Evolutionary conservation across 371 early-diverging fungal species (phyloP).

Genomic region (Saksenaea oblongispora): DNA sequence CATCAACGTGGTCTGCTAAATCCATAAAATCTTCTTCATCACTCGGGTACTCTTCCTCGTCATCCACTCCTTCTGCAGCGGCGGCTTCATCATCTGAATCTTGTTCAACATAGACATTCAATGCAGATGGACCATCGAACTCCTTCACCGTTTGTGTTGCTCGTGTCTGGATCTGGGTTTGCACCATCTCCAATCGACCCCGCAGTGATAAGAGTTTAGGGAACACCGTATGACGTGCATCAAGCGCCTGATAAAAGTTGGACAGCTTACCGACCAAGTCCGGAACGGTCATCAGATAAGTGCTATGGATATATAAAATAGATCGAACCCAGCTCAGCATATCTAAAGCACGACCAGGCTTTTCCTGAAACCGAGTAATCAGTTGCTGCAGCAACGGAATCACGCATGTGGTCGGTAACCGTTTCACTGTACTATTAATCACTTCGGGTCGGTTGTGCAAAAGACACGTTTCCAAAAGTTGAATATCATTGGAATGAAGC

Average conservation of each 20-base stretch:
- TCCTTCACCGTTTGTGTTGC: conserved; percentile 45
- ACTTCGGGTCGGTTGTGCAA: conserved; percentile 60
- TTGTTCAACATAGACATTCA: conserved; percentile 57
- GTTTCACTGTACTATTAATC: conserved; percentile 67
- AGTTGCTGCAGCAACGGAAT: conserved; percentile 72
- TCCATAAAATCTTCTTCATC: conserved; percentile 38
- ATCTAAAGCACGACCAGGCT: conserved; percentile 64
- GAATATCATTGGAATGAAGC: conserved; percentile 69
- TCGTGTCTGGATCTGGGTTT: conserved; percentile 68
- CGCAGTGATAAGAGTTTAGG: conserved; percentile 65
- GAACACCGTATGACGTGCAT: conserved; percentile 62
- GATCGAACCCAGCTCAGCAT: conserved; percentile 79
- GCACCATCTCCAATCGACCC: conserved; percentile 81
- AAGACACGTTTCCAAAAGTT: conserved; percentile 70
- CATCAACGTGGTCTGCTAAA: conserved; percentile 17
- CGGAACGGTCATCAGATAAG: conserved; percentile 73
- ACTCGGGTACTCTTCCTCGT: conserved; percentile 28
- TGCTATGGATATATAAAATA: conserved; percentile 67
- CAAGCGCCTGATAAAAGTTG: conserved; percentile 72
- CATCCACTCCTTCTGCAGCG: conserved; percentile 2
- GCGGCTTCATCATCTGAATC: conserved; percentile 59
- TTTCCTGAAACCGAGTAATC: conserved; percentile 64
- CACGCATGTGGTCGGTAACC: conserved; percentile 72
- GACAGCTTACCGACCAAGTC: conserved; percentile 65
- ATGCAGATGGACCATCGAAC: conserved; percentile 16